phyloP scores from a whole-genome alignment of 139 green algal species.

The Chlamydomonas sp. region DNA sequence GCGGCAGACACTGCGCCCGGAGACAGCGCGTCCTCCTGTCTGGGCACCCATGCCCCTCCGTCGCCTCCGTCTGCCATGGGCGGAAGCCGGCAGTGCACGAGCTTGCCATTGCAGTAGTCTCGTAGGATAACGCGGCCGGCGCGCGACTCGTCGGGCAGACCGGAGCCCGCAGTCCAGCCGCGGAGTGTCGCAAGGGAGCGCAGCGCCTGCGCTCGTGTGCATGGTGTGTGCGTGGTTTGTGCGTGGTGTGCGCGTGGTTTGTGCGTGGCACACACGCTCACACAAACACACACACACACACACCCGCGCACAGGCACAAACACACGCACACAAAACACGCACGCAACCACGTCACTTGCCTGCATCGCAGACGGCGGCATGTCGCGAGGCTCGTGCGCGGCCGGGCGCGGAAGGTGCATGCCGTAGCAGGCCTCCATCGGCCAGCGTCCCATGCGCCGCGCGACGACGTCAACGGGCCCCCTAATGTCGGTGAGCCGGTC shows the following conservation, averaged over 20 bases:
- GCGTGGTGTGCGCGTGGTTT: too few species aligned
- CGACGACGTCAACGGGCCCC: constrained; percentile 64
- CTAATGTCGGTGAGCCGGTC: constrained; percentile 89
- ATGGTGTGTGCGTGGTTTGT: too few species aligned
- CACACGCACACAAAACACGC: too few species aligned
- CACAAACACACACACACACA: too few species aligned
- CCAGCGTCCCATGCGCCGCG: constrained; percentile 31
- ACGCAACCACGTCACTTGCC: background rate
- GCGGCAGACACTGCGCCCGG: background rate
- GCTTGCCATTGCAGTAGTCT: constrained; percentile 84
- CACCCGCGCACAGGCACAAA: too few species aligned
- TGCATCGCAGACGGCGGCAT: constrained; percentile 26
- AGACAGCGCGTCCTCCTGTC: too few species aligned
- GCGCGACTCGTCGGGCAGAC: constrained; percentile 81
- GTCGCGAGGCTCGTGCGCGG: constrained; percentile 9
- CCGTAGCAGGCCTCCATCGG: constrained; percentile 72
- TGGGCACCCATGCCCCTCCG: constrained; percentile 9
- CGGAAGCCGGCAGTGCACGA: constrained; percentile 75
- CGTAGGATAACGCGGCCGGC: constrained; percentile 71
- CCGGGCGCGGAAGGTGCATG: constrained; percentile 49
- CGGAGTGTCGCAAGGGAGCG: constrained; percentile 31
- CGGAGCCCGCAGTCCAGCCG: constrained; percentile 61
- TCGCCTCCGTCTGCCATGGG: constrained; percentile 26
- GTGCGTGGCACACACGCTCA: too few species aligned
- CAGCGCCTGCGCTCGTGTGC: background rate